These are phyloP conservation scores for Aspergillus fumigatus DNA, from an alignment of 2,329 filamentous ascomycete genomes.

Conservation along the genomic window DNA sequence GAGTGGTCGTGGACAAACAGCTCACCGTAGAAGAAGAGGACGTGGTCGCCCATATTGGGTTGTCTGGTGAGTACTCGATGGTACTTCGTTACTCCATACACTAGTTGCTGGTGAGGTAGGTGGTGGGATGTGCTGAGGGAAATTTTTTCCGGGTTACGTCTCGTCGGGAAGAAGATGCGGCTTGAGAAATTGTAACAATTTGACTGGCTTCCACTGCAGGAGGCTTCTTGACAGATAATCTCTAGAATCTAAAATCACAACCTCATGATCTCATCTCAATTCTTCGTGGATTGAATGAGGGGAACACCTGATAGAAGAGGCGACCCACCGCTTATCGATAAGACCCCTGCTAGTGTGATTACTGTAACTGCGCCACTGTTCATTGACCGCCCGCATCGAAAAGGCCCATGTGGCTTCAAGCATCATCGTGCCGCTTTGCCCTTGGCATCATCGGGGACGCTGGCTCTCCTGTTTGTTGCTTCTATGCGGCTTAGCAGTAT, in stretches of 20 bases:
- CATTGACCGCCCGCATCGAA: slow-evolving; percentile 22
- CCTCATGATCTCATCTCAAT: not conserved
- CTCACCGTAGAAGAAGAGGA: slow-evolving; percentile 62
- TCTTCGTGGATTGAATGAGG: not conserved
- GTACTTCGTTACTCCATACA: not conserved
- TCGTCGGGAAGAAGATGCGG: not conserved
- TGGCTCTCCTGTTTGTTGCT: not conserved
- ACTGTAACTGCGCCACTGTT: slow-evolving; percentile 9
- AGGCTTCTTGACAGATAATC: not conserved
- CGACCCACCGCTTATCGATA: slow-evolving; percentile 12
- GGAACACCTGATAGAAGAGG: not conserved
- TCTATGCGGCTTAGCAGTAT: not conserved
- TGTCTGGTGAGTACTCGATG: not conserved
- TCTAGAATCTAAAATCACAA: not conserved
- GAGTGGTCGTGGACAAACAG: not conserved
- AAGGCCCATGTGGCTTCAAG: slow-evolving; percentile 19
- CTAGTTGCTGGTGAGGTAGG: not conserved
- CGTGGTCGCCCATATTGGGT: slow-evolving; percentile 43
- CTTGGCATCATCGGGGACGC: not conserved
- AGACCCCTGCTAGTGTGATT: not conserved
- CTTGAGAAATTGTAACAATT: not conserved
- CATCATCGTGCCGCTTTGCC: not conserved
- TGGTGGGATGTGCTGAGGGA: not conserved
- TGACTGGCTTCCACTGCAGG: not conserved
- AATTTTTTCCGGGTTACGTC: not conserved